Conservation (phyloP, 805 yeast genomes). For the Kuraishia molischiana region DNA sequence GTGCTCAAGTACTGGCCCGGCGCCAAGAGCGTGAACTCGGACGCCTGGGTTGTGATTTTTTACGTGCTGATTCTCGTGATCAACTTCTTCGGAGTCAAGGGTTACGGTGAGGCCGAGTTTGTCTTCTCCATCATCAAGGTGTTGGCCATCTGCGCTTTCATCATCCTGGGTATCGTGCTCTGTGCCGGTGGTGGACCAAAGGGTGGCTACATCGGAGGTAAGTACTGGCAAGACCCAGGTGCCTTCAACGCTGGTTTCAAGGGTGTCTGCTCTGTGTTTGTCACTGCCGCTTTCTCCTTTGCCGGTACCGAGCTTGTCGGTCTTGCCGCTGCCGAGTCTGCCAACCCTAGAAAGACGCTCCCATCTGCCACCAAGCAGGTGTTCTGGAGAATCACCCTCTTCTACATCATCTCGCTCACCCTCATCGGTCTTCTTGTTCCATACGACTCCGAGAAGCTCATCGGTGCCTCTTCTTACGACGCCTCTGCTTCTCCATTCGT, state of each 20-base stretch:
- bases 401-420: conserved; percentile 44
- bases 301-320: conserved; percentile 62
- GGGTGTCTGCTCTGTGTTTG: conserved; percentile 55
- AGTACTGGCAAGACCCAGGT: conserved; percentile 53
- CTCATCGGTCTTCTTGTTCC: conserved; percentile 57
- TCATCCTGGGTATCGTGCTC: conserved; percentile 42
- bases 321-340: conserved; percentile 58
- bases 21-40: conserved; percentile 28
- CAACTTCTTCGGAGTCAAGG: conserved; percentile 53
- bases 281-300: conserved; percentile 53
- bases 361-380: conserved; percentile 60
- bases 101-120: conserved; percentile 65
- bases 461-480: conserved; percentile 38
- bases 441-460: conserved; percentile 36
- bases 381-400: conserved; percentile 51
- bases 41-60: conserved; percentile 48
- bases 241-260: conserved; percentile 44
- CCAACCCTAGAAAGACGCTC: conserved; percentile 48
- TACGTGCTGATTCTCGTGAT: conserved; percentile 38
- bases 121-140: conserved; percentile 45
- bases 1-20: conserved; percentile 40
- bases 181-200: conserved; percentile 56
- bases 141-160: conserved; percentile 48
- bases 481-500: conserved; percentile 69
- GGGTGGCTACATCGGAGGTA: conserved; percentile 51